These are phyloP conservation scores for Diaporthe humulicola DNA, from an alignment of 2,329 filamentous ascomycete species.

Conservation along the genomic window DNA sequence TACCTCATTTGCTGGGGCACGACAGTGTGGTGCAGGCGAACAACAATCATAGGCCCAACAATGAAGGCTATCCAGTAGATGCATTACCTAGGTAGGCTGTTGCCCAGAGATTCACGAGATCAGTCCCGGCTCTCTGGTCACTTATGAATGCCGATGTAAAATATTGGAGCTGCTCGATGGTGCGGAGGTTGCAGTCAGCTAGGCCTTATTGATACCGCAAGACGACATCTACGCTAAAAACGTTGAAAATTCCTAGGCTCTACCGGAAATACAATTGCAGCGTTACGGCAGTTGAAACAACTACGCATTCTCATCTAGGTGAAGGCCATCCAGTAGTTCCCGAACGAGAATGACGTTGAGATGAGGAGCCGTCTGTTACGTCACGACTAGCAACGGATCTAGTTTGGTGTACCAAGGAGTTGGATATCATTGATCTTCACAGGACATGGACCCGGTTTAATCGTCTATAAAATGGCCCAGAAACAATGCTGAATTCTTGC, in stretches of 20 bases:
- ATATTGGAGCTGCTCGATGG: background rate
- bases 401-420: constrained; percentile 18
- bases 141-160: background rate
- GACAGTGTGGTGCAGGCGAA: background rate
- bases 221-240: background rate
- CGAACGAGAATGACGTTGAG: constrained; percentile 19
- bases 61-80: background rate
- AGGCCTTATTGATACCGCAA: background rate
- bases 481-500: background rate
- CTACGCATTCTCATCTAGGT: background rate
- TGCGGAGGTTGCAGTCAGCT: background rate
- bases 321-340: constrained; percentile 7
- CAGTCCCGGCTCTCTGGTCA: background rate
- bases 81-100: accelerated
- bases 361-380: constrained; percentile 18
- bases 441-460: background rate
- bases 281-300: constrained; percentile 7
- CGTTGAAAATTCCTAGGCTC: background rate
- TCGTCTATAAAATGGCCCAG: background rate
- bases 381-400: constrained; percentile 23
- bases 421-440: background rate
- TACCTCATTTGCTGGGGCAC: background rate
- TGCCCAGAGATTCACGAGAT: background rate
- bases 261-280: constrained; percentile 9
- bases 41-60: no score